Evolutionary conservation across 305 asterid genomes (phyloP), one percentile per base, ranked within the genome.

Genomic region (Fraxinus baroniana): DNA sequence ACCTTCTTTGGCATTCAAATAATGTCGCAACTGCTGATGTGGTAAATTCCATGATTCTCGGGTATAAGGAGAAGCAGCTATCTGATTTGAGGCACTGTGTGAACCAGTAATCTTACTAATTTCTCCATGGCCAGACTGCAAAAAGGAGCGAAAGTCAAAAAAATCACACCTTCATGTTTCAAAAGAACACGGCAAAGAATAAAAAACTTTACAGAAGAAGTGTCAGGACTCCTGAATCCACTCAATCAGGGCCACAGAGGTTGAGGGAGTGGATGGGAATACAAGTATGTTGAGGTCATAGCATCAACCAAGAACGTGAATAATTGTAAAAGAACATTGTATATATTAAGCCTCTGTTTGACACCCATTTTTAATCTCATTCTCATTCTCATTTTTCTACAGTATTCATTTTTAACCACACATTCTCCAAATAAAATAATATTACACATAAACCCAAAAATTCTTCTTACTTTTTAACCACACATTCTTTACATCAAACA

Each of bases 121-220:
- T 76, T 83, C 81, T 85, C 91, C 94, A 76, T 37, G 87, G 74
- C 88, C 89, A 81, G 94, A 82, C 97, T 93, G 93, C 85, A 74
- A 79, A 77, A 76, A 32, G 71, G 26, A 76, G 22, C 49, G 78
- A 10, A 33, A 82, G 64, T 1, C 49, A 60, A 71, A 80, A 33
- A 49, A 5, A 77, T n/a, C 30, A 86, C 30, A 81, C 41, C 73
- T 79, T 46, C 79, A 64, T 17, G 24, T 46, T 73, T 49, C 46
- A 84, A 66, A 26, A 74, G 24, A 70, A 70, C 15, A 77, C 44
- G 26, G 3, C 30, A 60, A 66, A 26, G 73, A 66, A 66, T 12
- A 66, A 3, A 66, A 66, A 10, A 66, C 33, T 62, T 66, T 7
- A 66, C 33, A 24, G 35, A 66, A 66, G 15, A 60, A 26, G n/a